Evolutionary conservation across 2,329 filamentous ascomycete genomes (phyloP), one percentile per base, ranked within the genome.

Genomic region (Botrytis pseudocinerea): DNA sequence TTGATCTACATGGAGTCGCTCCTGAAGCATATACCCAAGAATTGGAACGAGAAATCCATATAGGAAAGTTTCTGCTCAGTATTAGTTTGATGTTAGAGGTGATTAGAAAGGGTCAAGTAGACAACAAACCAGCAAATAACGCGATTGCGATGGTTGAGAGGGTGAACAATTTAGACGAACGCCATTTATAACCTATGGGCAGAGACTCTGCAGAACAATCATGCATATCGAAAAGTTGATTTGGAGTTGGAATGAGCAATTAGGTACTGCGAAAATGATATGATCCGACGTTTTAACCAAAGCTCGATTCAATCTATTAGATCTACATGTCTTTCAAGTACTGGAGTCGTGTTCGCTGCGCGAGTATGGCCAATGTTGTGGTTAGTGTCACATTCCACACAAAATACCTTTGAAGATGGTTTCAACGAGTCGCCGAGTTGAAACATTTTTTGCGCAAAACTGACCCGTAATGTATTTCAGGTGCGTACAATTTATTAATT

Each of bases 41-140:
- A 66, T 66, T 20, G 64, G 64, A 3, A 66, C 44, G 10, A 66
- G 28, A 40, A 66, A 66, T 25, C 64, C 64, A 51, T 66, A 66
- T 8, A 66, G 64, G 10, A 66, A 66, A 51, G 44, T 66, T n/a
- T 66, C 64, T 66, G 14, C 32, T 40, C 10, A 22, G 10, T n/a
- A 25, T 51, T 66, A 51, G 44, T 66, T 18, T 10, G 6, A 1
- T 40, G 10, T 51, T n/a, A 2, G 10, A 66, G 28, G 14, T 38
- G 42, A 12, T 8, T 35, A 12, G 35, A 51, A 18, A 10, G 8
- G 18, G 12, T 20, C 8, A 6, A 6, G 14, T 7, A 38, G 28
- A 66, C 64, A 38, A 66, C 64, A 38, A 5, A 66, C 64, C 64
- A 10, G 64, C 64, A n/a, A 66, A 66, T 20, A 66, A 66, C 2